Evolutionary conservation across 1,139 yeast genomes (phyloP), one percentile per base, ranked within the genome.

Genomic region (Diutina ranongensis): DNA sequence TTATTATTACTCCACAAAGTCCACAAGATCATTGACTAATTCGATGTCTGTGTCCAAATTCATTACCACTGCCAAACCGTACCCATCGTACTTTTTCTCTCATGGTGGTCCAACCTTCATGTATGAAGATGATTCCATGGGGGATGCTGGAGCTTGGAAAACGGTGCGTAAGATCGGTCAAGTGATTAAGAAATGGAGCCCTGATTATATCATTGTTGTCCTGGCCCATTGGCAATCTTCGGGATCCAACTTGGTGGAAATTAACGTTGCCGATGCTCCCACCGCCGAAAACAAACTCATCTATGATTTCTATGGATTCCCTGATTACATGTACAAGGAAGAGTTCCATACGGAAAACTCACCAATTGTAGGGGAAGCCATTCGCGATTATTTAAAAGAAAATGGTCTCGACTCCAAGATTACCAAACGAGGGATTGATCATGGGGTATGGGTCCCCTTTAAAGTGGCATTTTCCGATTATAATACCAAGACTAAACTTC

Each of bases 61-160:
- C n/a, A 27, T 25, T 15, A 25, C 47, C 21, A 47, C 46, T 35
- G 45, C 49, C 2, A 25, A 44, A 15, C 67, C 68, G 36, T 66
- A 55, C 35, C 89, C 94, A 7, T 71, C 79, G 1, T 80, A 65
- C 56, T 84, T 83, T 59, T 57, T 83, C 46, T 78, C 86, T 32
- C 94, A 84, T 61, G 94, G 94, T 2, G 89, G 88, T 1, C 94
- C 94, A 3, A 77, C 81, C 1, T 81, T 83, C 58, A 74, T 81
- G 70, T 73, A 79, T 54, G 56, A 58, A 33, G 59, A 64, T 20
- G 71, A 71, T 33, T 62, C 61, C 31, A 61, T 59, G 33, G 73
- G 79, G 2, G 73, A 79, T 50, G 51, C 53, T 13, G 84, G 84
- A 3, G 89, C 92, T 0, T 80, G 74, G 67, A 63, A 67, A n/a